phyloP scores from a whole-genome alignment of 345 rosid species.

The Eucalyptus tenuipes region DNA sequence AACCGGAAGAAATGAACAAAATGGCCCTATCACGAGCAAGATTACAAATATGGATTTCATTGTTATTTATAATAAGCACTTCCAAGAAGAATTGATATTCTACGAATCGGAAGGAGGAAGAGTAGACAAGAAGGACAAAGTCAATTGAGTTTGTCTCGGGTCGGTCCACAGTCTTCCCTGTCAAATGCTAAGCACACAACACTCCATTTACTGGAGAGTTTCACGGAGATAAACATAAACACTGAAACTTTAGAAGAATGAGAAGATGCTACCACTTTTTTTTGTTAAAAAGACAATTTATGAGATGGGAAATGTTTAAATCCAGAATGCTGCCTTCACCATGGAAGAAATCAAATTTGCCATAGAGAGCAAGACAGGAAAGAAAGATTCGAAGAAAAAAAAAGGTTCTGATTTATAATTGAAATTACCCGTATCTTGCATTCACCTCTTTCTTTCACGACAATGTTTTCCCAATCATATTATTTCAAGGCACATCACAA shows the following conservation, averaged over 20 bases:
- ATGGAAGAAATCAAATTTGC: not conserved
- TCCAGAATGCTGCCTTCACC: not conserved
- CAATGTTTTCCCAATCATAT: not conserved
- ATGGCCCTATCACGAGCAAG: not conserved
- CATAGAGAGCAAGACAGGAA: not conserved
- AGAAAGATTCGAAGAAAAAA: not conserved
- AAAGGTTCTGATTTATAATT: not conserved
- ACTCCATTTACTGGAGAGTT: not conserved
- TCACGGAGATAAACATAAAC: not conserved
- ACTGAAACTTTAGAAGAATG: not conserved
- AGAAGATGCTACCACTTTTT: not conserved
- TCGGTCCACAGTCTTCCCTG: not conserved
- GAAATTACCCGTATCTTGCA: too few relatives aligned
- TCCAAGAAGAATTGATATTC: not conserved
- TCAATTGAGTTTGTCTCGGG: not conserved
- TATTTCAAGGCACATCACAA: not conserved
- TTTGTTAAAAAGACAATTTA: not conserved
- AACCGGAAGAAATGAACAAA: not conserved
- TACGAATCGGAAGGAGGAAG: not conserved
- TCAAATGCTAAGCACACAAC: not conserved
- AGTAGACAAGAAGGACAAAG: not conserved
- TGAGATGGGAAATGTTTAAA: not conserved
- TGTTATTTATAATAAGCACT: not conserved
- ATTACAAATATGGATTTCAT: not conserved
- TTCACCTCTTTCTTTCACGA: not conserved